Conservation (phyloP, 2,329 filamentous ascomycete genomes). For the Colletotrichum sp. region DNA sequence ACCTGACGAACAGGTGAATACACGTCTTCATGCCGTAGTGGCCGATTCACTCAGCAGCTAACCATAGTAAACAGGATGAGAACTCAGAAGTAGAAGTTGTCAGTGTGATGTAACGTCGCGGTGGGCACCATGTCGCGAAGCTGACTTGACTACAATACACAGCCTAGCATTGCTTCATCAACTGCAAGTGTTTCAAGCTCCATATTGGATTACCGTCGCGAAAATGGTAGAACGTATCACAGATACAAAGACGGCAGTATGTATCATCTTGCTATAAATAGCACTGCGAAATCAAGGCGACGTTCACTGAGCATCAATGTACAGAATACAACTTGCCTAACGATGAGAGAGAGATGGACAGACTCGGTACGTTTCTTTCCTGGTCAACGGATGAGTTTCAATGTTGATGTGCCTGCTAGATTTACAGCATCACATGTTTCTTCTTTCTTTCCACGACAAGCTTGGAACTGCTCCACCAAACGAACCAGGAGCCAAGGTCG, state of each 20-base stretch:
- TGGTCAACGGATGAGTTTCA: background rate
- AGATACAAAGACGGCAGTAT: constrained; percentile 8
- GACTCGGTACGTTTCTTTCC: constrained; percentile 13
- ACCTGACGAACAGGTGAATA: background rate
- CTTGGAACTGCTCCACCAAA: background rate
- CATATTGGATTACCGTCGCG: background rate
- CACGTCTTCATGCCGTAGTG: too few species aligned
- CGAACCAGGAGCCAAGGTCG: background rate
- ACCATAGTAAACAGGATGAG: background rate
- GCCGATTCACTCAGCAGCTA: fast-evolving
- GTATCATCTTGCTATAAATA: fast-evolving
- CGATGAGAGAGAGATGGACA: constrained; percentile 16
- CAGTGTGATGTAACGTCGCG: background rate
- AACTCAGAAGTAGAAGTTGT: background rate
- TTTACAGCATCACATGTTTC: background rate
- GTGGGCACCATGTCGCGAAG: background rate
- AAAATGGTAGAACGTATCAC: background rate
- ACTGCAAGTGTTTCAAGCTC: background rate
- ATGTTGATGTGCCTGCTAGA: background rate
- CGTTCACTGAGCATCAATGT: background rate
- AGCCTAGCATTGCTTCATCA: background rate
- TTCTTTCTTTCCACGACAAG: background rate
- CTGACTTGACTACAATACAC: background rate
- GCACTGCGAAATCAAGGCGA: background rate
- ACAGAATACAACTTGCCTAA: constrained; percentile 17